Base-by-base conservation (phyloP, 2,329 filamentous ascomycete species). In the Hypoxylon sp. region DNA sequence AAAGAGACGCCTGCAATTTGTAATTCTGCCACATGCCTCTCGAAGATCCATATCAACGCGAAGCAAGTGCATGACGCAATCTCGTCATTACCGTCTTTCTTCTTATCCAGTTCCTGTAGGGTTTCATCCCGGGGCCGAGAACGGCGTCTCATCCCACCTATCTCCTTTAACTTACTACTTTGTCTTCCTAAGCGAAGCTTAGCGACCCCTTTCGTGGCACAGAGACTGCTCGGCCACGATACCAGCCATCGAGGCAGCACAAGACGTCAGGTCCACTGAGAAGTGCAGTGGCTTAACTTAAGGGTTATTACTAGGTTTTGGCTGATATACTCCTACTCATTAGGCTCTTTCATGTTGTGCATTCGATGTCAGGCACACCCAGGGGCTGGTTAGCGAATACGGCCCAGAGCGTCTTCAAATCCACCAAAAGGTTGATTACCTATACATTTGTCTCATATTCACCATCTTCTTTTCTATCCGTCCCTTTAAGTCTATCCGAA, bases 281-380 rank as follows among this genome's bases (percentile, higher is more conserved):
- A 61, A 49, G 42, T 64, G 65, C 60, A 64, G 56, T 56, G 46
- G 54, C 48, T 60, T 62, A 51, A 66, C 38, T 61, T 50, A 59
- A 38, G 54, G 40, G 40, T 63, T 60, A 65, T 66, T 64, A 16
- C 58, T 57, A 53, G 62, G 52, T 70, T 68, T 63, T 66, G 67
- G 67, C 69, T 70, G 67, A 70, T 69, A 66, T 71, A 66, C 48
- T 18, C 57, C 49, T 55, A 62, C 50, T 49, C 64, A 69, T 71
- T 69, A 71, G 69, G 64, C 69, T 71, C 64, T 70, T 71, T 68
- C 38, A 65, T 65, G 40, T 63, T 58, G 53, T 67, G 67, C 67
- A 61, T 67, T 61, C 40, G 38, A 62, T 50, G 53, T 24, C 64
- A 65, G 52, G 33, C 42, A 62, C 51, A 42, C 51, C 60, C 54